Evolutionary conservation across 2,329 filamentous ascomycete species (phyloP), one percentile per base, ranked within the genome.

Genomic region (Scopulariopsis brevicaulis): DNA sequence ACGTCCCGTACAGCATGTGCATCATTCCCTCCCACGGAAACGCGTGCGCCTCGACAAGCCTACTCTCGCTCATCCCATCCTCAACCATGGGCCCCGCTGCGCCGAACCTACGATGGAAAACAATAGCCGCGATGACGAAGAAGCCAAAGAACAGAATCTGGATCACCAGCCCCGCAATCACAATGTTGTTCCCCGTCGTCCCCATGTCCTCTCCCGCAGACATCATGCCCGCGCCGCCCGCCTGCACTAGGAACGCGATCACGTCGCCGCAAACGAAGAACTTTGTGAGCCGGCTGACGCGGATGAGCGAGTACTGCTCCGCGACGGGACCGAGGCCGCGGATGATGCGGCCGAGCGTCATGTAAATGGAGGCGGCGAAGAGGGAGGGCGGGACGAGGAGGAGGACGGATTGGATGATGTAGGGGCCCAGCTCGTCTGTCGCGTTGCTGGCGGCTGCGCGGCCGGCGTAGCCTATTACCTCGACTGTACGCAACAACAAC

Each of bases 71-170:
- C n/a, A n/a, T n/a, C 28, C 28, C 28, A 8, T 32, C 28, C 28
- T 32, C 28, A 32, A 32, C 28, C 28, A 32, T 32, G 28, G 8
- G 18, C 18, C 37, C 37, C 4, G 3, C 37, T 43, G 3, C 37
- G 12, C n/a, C 12, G 37, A 15, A 43, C 37, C 37, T 14, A 4
- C 12, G 37, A 4, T 82, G 75, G 64, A 81, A 82, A 0, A 76
- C 62, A 2, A 73, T 63, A 0, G 77, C 73, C 0, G 75, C 71
- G 1, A 75, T 53, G 46, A 82, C 68, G 63, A 85, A 84, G 57
- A 82, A 69, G 1, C 71, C 71, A 57, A 84, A 83, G 59, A 79
- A 75, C n/a, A 80, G 48, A n/a, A 84, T 72, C 63, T 85, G 82
- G 4, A 83, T 67, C 14, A 76, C 66, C 1, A 85, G 67, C 1